Percentiles rank a stretch among this genome's conserved stretches.
Conservation (phyloP, 202 grass and related monocot species). For the Zizania palustris region DNA sequence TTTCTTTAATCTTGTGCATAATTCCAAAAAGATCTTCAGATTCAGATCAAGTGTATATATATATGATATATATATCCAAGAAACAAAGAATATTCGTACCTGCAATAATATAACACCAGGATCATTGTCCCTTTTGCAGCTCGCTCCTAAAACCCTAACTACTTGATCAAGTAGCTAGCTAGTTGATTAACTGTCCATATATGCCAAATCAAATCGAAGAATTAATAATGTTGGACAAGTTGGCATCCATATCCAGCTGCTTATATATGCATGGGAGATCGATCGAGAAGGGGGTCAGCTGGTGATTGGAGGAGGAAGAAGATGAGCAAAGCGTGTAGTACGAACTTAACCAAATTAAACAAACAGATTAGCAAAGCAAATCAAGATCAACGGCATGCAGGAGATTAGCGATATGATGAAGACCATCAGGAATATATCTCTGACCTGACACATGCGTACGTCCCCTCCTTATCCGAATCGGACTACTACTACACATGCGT, state of each 20-base stretch:
- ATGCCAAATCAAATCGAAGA: background rate
- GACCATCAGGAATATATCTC: background rate
- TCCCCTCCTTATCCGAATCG: background rate
- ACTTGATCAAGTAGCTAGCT: background rate
- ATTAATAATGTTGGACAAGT: background rate
- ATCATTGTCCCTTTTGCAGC: background rate
- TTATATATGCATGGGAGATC: background rate
- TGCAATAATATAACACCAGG: background rate
- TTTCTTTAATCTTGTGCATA: too few relatives aligned
- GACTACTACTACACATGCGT: too few relatives aligned
- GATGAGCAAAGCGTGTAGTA: background rate
- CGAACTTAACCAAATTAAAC: too few relatives aligned
- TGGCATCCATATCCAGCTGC: background rate
- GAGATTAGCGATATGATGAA: background rate
- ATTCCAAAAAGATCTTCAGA: background rate
- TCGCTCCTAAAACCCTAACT: background rate
- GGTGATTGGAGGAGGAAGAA: background rate
- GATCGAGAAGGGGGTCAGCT: background rate
- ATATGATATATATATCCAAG: background rate
- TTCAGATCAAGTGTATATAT: background rate
- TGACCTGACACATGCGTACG: slow-evolving; percentile 2
- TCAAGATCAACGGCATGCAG: background rate
- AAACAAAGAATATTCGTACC: background rate
- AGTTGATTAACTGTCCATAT: background rate
- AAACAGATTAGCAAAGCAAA: background rate